Evolutionary conservation across 2,329 filamentous ascomycete genomes (phyloP), one percentile per base, ranked within the genome.

Genomic region (Fusarium verticillioides): DNA sequence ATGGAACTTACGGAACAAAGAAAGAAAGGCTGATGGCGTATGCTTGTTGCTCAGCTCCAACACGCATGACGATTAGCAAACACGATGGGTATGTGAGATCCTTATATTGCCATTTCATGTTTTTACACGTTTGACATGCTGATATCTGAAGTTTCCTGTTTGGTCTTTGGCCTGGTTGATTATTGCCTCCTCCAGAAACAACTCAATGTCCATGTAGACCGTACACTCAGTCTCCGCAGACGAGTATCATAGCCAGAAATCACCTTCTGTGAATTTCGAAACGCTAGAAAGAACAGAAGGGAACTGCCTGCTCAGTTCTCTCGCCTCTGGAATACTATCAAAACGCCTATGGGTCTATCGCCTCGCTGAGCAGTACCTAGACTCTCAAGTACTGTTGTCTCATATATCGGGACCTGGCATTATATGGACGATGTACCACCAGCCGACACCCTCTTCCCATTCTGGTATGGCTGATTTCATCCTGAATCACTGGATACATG

Each of bases 201-300:
- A 47, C 15, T 23, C 5, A 18, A 11, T 10, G 15, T 18, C 10
- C 42, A 10, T 5, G 13, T 15, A 40, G 39, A 9, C 12, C 39
- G 4, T 3, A 7, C 16, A 26, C 2, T 19, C 23, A 44, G 7
- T 5, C 1, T 26, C 15, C 15, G 5, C 16, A 44, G 6, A 44
- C 16, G 4, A 7, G 23, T 7, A 8, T 26, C 23, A 11, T 44
- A 5, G 7, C 42, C 23, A 26, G 2, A 26, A 26, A 19, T 19
- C 7, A 12, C 26, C 16, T 9, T 30, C 4, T 11, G 21, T 9
- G 7, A 30, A 21, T 15, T 28, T 13, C 4, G 2, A 9, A 21
- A 8, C 0, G 4, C 19, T n/a, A n/a, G 10, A 2, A 7, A 10
- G 0, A 15, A 28, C 12, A 21, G 9, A 8, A 5, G 7, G 2